Base-by-base conservation (phyloP, 1,284 basidiomycete species). In the Malassezia furfur region DNA sequence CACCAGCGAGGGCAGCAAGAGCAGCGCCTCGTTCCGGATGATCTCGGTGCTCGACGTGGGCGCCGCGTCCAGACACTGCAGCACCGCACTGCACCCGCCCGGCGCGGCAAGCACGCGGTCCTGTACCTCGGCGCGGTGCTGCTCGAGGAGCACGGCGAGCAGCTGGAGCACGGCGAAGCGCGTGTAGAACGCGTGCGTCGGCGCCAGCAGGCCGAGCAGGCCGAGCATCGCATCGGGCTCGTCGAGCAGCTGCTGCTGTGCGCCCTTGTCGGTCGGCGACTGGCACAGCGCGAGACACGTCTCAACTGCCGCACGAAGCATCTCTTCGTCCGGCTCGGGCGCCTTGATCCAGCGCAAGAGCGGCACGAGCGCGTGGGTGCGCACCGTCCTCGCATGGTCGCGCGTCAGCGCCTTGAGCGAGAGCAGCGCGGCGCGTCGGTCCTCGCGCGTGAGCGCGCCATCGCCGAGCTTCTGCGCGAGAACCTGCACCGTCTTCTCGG, bases 341-440 rank as follows among this genome's bases (percentile, higher is more conserved):
- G 55, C 34, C 50, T 60, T 57, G 15, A 71, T 53, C 15, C 63
- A 64, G 2, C 41, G 44, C 46, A 67, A 56, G 17, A 74, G 52
- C 15, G 64, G 62, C 0, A 60, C 61, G 22, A 68, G 62, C 0
- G 72, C 68, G 35, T 72, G 60, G 15, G 57, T 52, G 32, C 65
- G 62, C 28, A 67, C 65, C 10, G 78, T 76, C 57, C 83, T 80
- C 74, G 87, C 91, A 80, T 87, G 90, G 76, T 94, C 91, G 52
- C 91, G 82, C 45, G 85, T 81, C 47, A 96, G 82, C 14, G 91
- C 91, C 75, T 96, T 96, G 65, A 98, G 81, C 0, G 89, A 83
- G 40, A 96, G 79, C 9, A 98, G 85, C 0, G 91, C 87, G 17
- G 91, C 91, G 49, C 89, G 82, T 64, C 91, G 81, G 77, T 96